phyloP scores from a whole-genome alignment of 192 early-diverging fungal genomes.

The Piromyces finnis region DNA sequence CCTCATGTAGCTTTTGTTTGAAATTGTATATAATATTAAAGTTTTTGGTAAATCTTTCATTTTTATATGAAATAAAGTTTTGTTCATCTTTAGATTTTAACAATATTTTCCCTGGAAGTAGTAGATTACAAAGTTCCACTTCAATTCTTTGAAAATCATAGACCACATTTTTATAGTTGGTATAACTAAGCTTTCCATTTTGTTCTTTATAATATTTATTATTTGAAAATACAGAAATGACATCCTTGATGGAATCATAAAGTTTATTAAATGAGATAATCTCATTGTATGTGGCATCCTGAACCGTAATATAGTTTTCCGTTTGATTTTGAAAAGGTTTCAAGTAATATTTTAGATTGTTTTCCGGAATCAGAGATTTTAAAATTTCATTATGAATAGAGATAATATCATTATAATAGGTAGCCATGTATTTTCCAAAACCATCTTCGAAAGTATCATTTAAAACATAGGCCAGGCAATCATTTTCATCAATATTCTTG shows the following conservation, averaged over 20 bases:
- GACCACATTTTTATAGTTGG: not conserved
- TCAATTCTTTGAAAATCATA: not conserved
- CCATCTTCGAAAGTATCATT: not conserved
- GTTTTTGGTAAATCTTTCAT: not conserved
- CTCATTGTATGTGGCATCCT: no score
- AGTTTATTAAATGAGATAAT: not conserved
- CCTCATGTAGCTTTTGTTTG: no score
- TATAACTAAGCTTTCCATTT: not conserved
- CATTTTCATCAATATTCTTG: not conserved
- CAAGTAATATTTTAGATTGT: no score
- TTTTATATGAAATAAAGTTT: not conserved
- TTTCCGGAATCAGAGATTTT: not conserved
- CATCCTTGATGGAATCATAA: not conserved
- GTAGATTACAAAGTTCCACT: not conserved
- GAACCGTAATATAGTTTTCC: no score
- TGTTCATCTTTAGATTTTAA: not conserved
- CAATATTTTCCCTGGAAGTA: not conserved
- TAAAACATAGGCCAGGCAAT: not conserved
- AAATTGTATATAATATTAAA: no score
- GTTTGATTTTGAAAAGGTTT: no score
- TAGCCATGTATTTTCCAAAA: not conserved
- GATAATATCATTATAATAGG: not conserved
- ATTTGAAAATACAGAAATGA: not conserved
- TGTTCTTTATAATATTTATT: not conserved
- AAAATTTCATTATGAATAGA: not conserved